phyloP scores from a whole-genome alignment of 441 rosid genomes.

The Hura crepitans region DNA sequence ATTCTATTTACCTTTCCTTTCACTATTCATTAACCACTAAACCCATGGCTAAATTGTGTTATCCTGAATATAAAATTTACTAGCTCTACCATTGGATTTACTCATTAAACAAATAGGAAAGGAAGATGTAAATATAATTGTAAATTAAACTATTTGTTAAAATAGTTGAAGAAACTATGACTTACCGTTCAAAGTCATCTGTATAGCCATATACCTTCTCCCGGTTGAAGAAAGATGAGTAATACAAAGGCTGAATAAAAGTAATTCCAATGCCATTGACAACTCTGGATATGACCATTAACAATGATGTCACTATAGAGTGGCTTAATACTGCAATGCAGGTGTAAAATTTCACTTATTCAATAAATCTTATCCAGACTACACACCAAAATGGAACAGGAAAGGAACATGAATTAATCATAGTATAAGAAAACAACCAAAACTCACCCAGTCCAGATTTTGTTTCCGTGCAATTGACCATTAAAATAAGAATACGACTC shows the following conservation, averaged over 20 bases:
- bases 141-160: conserved; percentile 8
- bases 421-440: conserved; percentile 7
- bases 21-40: neutral
- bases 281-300: conserved; percentile 40
- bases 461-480: conserved; percentile 75
- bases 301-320: conserved; percentile 11
- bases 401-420: conserved; percentile 15
- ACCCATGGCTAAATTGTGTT: neutral
- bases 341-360: neutral
- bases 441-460: conserved; percentile 82
- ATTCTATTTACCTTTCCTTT: neutral
- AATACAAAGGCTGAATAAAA: conserved; percentile 60
- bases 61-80: neutral
- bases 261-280: conserved; percentile 72
- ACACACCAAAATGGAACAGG: conserved; percentile 13
- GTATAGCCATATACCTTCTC: conserved; percentile 64
- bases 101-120: conserved; percentile 11
- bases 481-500: conserved; percentile 67
- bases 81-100: neutral
- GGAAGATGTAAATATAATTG: neutral
- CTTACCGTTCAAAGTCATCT: conserved; percentile 82
- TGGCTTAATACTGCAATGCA: neutral
- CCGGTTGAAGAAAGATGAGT: conserved; percentile 62
- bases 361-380: neutral
- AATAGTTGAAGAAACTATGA: conserved; percentile 7